Percentiles rank a stretch among this genome's conserved stretches.
phyloP scores from a whole-genome alignment of 1,139 yeast species.

The Lodderomyces jiufengensis region DNA sequence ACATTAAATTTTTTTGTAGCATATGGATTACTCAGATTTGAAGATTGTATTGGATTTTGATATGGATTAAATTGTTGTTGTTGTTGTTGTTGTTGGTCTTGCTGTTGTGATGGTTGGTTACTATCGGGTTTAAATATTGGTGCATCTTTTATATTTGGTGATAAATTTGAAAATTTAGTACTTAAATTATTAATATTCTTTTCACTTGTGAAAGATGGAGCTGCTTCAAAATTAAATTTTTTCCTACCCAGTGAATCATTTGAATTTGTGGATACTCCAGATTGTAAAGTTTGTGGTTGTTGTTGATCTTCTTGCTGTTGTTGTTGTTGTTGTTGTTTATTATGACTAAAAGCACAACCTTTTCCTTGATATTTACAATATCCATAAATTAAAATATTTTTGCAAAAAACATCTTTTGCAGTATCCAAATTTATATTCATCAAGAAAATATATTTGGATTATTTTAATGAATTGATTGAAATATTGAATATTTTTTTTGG shows the following conservation, averaged over 20 bases:
- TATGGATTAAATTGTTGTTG: background rate
- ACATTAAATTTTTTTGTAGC: slow-evolving; percentile 28
- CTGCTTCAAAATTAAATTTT: slow-evolving; percentile 52
- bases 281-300: slow-evolving; percentile 5
- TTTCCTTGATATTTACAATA: slow-evolving; percentile 86
- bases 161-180: slow-evolving; percentile 43
- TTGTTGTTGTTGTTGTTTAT: slow-evolving; percentile 19
- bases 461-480: too few species aligned
- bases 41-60: background rate
- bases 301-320: slow-evolving; percentile 10
- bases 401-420: slow-evolving; percentile 80
- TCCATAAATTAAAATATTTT: slow-evolving; percentile 83
- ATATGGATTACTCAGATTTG: slow-evolving; percentile 8
- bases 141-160: slow-evolving; percentile 54
- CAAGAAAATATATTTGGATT: too few species aligned
- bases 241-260: slow-evolving; percentile 22
- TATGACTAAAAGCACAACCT: slow-evolving; percentile 83
- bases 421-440: slow-evolving; percentile 46
- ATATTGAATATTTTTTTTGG: too few species aligned
- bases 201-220: slow-evolving; percentile 58
- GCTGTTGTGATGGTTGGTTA: slow-evolving; percentile 6
- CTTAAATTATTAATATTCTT: slow-evolving; percentile 16
- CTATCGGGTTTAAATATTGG: slow-evolving; percentile 53
- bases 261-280: slow-evolving; percentile 2
- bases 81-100: background rate